phyloP scores from a whole-genome alignment of 1,284 basidiomycete species.

The Microbotryum violaceum region DNA sequence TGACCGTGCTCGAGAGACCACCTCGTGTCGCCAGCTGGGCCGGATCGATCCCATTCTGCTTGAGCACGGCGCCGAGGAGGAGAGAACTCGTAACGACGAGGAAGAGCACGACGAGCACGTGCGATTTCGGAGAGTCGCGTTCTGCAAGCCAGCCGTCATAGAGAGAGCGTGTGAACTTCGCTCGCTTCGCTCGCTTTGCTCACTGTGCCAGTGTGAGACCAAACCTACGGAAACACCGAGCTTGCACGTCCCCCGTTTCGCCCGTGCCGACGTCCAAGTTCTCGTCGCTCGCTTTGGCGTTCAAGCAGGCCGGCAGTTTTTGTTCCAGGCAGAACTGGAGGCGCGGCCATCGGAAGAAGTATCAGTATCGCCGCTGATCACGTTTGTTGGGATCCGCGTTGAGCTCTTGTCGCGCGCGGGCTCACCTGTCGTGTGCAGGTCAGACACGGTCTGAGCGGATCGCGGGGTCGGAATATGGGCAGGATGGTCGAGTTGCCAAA shows the following conservation, averaged over 20 bases:
- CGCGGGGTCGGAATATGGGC: conserved; percentile 65
- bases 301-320: conserved; percentile 74
- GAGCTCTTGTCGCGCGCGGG: too few species aligned
- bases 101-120: conserved; percentile 82
- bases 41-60: conserved; percentile 27
- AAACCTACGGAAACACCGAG: conserved; percentile 83
- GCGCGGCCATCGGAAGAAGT: conserved; percentile 42
- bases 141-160: conserved; percentile 46
- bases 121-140: conserved; percentile 80
- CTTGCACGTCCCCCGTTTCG: conserved; percentile 93
- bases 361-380: too few species aligned
- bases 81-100: conserved; percentile 74
- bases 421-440: conserved; percentile 56
- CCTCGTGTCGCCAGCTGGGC: too few species aligned
- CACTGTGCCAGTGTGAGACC: background rate
- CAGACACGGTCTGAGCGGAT: conserved; percentile 78
- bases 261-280: conserved; percentile 87
- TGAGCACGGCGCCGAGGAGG: conserved; percentile 68
- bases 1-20: too few species aligned
- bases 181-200: background rate
- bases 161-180: conserved; percentile 35
- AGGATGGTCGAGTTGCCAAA: conserved; percentile 80
- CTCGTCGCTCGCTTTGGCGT: conserved; percentile 65
- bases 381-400: too few species aligned
- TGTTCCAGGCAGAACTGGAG: conserved; percentile 85